Base-by-base conservation (phyloP, 1,284 basidiomycete genomes). In the Ustilago loliicola region DNA sequence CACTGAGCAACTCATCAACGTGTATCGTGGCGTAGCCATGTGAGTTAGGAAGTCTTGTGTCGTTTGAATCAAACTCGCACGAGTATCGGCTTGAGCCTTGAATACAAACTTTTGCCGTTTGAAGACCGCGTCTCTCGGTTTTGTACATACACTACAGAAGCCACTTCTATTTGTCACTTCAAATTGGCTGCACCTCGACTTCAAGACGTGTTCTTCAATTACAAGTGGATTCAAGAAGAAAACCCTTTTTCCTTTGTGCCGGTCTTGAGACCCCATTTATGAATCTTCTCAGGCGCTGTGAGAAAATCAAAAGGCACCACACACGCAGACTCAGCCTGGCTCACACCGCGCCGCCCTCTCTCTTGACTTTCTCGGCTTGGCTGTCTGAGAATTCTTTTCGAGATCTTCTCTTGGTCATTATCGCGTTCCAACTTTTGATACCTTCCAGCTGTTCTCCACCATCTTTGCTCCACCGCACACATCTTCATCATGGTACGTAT, bases 341-440 rank as follows among this genome's bases (percentile, higher is more conserved):
- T 45, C n/a, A 45, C 42, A 34, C 29, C 30, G 51, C 32, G 29
- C 51, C 11, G n/a, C 21, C 11, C 4, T 40, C 8, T 23, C 27
- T n/a, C n/a, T 23, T 30, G 40, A 6, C 55, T 29, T n/a, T 29
- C 23, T 11, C 38, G 13, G 23, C 30, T 30, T 29, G 36, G 21
- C n/a, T 50, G 25, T 36, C 55, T 56, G 61, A 47, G 61, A 48
- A 45, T 59, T 63, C 42, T 71, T 72, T 58, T 52, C 52, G 51
- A 52, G 56, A 47, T 48, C 66, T 69, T 63, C 56, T 52, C 23
- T 50, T 34, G 29, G 48, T 47, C 29, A 54, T 53, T 60, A 52
- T 57, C 51, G 54, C 52, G 15, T 11, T n/a, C 6, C 48, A 10
- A n/a, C n/a, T 19, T 61, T 54, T 17, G 36, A 45, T 45, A 40